Conservation (phyloP, 306 rosid genomes). For the Arachis stenosperma region DNA sequence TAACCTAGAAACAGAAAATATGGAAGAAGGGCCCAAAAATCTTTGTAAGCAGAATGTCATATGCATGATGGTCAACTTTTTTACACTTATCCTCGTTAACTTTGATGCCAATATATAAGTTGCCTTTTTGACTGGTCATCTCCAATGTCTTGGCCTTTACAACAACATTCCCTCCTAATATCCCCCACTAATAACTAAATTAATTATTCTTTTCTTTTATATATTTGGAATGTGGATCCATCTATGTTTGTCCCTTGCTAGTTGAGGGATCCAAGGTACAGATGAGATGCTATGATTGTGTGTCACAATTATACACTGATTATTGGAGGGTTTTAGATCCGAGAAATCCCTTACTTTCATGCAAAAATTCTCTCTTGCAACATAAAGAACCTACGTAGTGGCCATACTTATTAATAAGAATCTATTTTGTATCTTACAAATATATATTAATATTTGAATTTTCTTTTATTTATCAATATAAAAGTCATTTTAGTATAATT, state of each 20-base stretch:
- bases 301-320: conserved; percentile 66
- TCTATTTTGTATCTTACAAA: no score
- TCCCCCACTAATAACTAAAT: conserved; percentile 12
- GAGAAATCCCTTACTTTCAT: conserved; percentile 87
- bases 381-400: conserved; percentile 27
- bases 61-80: conserved; percentile 30
- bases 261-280: conserved; percentile 58
- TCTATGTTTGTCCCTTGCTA: conserved; percentile 40
- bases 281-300: conserved; percentile 37
- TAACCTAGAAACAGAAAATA: conserved; percentile 15
- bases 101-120: conserved; percentile 46
- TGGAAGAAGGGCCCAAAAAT: conserved; percentile 40
- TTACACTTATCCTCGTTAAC: conserved; percentile 43
- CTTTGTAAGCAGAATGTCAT: conserved; percentile 41
- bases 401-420: no score
- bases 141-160: conserved; percentile 38
- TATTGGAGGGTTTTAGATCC: conserved; percentile 77
- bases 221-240: conserved; percentile 19
- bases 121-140: conserved; percentile 77
- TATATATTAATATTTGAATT: no score
- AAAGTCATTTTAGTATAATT: no score
- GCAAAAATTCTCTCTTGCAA: conserved; percentile 54
- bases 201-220: no score
- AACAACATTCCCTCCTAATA: conserved; percentile 28
- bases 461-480: no score